Evolutionary conservation across 352 stramenopile species (phyloP).

Genomic region (Phytophthora nicotianae): DNA sequence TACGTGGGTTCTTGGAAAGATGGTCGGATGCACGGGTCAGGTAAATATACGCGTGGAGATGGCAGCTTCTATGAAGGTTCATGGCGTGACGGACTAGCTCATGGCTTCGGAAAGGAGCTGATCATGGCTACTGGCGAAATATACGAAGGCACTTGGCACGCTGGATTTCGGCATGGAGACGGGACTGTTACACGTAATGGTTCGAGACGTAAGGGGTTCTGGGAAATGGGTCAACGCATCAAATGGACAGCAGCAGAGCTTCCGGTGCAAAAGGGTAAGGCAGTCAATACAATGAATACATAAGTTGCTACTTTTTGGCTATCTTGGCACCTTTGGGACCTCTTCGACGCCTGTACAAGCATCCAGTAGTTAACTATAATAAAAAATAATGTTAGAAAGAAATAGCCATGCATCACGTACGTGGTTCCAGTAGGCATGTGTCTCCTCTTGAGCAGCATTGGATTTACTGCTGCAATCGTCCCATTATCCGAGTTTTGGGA

Average conservation of each 20-base stretch:
- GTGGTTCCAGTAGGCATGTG: slow-evolving; percentile 50
- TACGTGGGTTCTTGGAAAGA: slow-evolving; percentile 73
- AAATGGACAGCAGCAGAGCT: slow-evolving; percentile 76
- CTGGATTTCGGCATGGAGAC: slow-evolving; percentile 63
- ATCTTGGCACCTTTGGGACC: slow-evolving; percentile 58
- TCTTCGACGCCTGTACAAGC: slow-evolving; percentile 47
- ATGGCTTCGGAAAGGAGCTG: slow-evolving; percentile 64
- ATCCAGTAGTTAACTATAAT: neutral
- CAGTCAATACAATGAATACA: neutral
- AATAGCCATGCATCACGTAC: slow-evolving; percentile 35
- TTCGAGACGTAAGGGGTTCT: slow-evolving; percentile 50
- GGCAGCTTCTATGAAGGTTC: slow-evolving; percentile 71
- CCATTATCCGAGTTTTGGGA: slow-evolving; percentile 18
- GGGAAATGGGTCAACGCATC: slow-evolving; percentile 59
- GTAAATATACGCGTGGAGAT: slow-evolving; percentile 63
- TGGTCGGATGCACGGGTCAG: slow-evolving; percentile 70
- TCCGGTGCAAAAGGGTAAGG: slow-evolving; percentile 38
- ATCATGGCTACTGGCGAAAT: slow-evolving; percentile 45
- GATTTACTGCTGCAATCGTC: slow-evolving; percentile 11
- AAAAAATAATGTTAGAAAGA: neutral
- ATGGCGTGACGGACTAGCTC: slow-evolving; percentile 62
- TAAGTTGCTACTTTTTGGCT: slow-evolving; percentile 44
- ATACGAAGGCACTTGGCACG: slow-evolving; percentile 67
- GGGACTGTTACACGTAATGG: slow-evolving; percentile 53
- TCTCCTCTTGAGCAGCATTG: slow-evolving; percentile 49